Conservation (phyloP, 257 asterid species). For the Nicotiana undulata region DNA sequence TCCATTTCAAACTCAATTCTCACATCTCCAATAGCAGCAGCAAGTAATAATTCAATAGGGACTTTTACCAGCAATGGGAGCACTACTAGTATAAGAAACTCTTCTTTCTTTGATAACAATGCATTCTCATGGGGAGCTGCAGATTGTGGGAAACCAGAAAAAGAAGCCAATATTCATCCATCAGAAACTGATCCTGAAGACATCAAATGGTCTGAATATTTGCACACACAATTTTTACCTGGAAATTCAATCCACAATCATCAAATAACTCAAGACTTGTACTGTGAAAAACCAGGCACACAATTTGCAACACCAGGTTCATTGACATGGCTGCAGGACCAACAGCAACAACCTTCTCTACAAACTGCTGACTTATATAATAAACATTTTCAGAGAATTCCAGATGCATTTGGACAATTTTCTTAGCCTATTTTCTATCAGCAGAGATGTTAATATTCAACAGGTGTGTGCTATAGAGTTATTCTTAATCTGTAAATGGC, state of each 20-base stretch:
- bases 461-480: slow-evolving; percentile 45
- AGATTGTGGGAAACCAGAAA: slow-evolving; percentile 25
- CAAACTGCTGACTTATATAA: slow-evolving; percentile 38
- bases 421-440: slow-evolving; percentile 25
- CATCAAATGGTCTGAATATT: slow-evolving; percentile 62
- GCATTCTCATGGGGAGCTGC: slow-evolving; percentile 33
- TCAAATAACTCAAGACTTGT: slow-evolving; percentile 25
- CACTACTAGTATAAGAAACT: slow-evolving; percentile 9
- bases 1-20: slow-evolving; percentile 8
- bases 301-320: slow-evolving; percentile 21
- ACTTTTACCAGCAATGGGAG: not conserved
- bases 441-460: not conserved
- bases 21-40: not conserved
- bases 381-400: slow-evolving; percentile 51
- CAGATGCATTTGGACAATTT: slow-evolving; percentile 56
- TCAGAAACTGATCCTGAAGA: slow-evolving; percentile 29
- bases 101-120: slow-evolving; percentile 23
- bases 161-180: slow-evolving; percentile 18
- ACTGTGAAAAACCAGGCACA: slow-evolving; percentile 25
- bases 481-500: slow-evolving; percentile 60
- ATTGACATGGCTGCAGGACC: slow-evolving; percentile 32
- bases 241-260: slow-evolving; percentile 23
- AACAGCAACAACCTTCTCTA: slow-evolving; percentile 25
- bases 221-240: slow-evolving; percentile 49
- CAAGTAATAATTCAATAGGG: slow-evolving; percentile 5